Evolutionary conservation across 2,329 filamentous ascomycete species (phyloP).

Genomic region (Aspergillus sergii): DNA sequence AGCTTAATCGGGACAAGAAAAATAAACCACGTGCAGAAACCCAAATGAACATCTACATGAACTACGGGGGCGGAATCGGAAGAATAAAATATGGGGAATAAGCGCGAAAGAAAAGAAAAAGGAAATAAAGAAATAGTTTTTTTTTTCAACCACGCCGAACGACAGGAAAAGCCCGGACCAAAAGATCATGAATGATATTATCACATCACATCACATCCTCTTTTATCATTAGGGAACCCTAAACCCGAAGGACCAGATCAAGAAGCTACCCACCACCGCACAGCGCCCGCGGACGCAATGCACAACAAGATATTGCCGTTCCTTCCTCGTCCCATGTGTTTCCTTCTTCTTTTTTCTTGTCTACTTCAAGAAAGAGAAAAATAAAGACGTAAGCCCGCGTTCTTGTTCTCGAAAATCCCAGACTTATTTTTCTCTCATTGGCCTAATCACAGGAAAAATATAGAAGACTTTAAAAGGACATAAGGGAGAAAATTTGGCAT

Average conservation of each 20-base stretch:
- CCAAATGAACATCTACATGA: background rate
- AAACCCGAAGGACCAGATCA: slow-evolving; percentile 11
- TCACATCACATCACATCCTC: slow-evolving; percentile 26
- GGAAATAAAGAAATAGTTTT: slow-evolving; percentile 17
- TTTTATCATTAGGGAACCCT: slow-evolving; percentile 13
- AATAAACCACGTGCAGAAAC: background rate
- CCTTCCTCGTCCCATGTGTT: background rate
- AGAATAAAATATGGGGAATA: background rate
- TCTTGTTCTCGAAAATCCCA: background rate
- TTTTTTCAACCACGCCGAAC: slow-evolving; percentile 24
- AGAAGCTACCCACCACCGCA: slow-evolving; percentile 13
- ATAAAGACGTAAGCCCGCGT: slow-evolving; percentile 11
- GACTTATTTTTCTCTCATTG: slow-evolving; percentile 15
- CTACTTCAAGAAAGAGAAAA: slow-evolving; percentile 1
- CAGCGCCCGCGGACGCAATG: slow-evolving; percentile 4
- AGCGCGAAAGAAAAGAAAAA: background rate
- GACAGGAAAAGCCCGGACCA: slow-evolving; percentile 24
- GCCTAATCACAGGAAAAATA: slow-evolving; percentile 16
- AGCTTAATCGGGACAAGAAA: background rate
- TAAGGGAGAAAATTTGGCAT: slow-evolving; percentile 33
- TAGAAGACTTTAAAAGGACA: slow-evolving; percentile 20
- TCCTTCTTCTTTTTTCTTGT: slow-evolving; percentile 3
- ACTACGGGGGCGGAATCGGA: background rate
- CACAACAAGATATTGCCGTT: slow-evolving; percentile 1
- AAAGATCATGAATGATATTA: slow-evolving; percentile 27